Base-by-base conservation (phyloP, 495 filamentous ascomycete genomes). In the Daldinia loculata region DNA sequence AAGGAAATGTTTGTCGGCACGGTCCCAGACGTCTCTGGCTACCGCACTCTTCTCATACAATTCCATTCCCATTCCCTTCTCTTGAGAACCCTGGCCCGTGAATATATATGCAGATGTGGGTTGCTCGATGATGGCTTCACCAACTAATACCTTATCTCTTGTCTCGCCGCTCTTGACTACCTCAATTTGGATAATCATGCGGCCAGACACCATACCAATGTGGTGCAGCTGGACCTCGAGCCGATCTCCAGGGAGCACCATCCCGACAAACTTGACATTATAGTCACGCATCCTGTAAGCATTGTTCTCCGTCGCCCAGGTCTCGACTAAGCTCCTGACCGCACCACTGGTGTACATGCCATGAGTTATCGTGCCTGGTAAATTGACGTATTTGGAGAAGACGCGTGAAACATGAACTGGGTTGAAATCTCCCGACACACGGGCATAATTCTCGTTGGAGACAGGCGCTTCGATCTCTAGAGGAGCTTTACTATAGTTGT, bases 41-140 rank as follows among this genome's bases (percentile, higher is more conserved):
- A 95, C 92, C 2, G 89, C 82, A 67, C 93, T 95, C 81, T 86
- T 92, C 52, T 83, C 88, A 69, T 95, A 95, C 17, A 96, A 85
- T 75, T 95, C 93, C 93, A 95, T 95, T 79, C 93, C 93, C 93
- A 96, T 96, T 51, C 93, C 93, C 76, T 95, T 93, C 78, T 95
- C 93, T 74, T 96, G 93, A 34, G 89, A 92, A 48, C 93, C 93
- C 78, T 96, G 93, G 34, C 93, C 93, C 59, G 93, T 96, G 80
- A 96, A 96, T 52, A 96, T 89, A 69, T 95, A 96, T 3, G 92
- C 85, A 27, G 92, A 91, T 6, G 91, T 90, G 24, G 93, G 93
- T 72, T 95, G 93, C 75, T 96, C 93, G 62, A 96, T 91, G 76
- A 95, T 93, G 34, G 93, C 93, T 78, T 95, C 93, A 63, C 91